Evolutionary conservation across 2,329 filamentous ascomycete genomes (phyloP).

Genomic region (Cyphellophora attinorum): DNA sequence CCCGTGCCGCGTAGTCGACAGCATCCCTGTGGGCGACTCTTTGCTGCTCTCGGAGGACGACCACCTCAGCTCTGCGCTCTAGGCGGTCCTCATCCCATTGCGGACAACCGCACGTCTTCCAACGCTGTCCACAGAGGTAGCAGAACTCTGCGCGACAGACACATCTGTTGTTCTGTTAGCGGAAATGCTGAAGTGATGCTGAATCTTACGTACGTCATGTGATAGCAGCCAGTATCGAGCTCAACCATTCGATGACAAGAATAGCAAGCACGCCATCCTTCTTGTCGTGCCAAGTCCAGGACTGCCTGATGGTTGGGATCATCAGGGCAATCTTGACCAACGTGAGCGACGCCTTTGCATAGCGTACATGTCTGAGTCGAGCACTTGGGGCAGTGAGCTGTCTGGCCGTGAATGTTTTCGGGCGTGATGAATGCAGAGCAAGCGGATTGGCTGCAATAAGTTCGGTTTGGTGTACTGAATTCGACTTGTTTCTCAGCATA

Average conservation of each 20-base stretch:
- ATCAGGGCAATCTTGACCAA: conserved; percentile 23
- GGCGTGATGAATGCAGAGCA: conserved; percentile 41
- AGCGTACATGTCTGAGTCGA: conserved; percentile 34
- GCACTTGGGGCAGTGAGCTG: conserved; percentile 37
- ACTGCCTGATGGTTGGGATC: conserved; percentile 19
- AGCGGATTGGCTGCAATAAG: conserved; percentile 37
- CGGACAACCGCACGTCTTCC: conserved; percentile 21
- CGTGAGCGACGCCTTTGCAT: conserved; percentile 42
- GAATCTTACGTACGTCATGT: conserved; percentile 23
- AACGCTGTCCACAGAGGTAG: conserved; percentile 21
- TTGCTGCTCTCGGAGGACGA: conserved; percentile 11
- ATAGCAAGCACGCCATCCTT: conserved; percentile 68
- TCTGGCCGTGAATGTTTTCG: conserved; percentile 20
- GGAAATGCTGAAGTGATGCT: background rate
- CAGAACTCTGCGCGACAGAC: conserved; percentile 24
- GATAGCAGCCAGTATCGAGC: conserved; percentile 23
- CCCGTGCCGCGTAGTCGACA: conserved; percentile 2
- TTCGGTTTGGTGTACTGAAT: conserved; percentile 36
- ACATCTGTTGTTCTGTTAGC: conserved; percentile 17
- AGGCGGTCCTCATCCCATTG: conserved; percentile 21
- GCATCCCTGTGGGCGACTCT: conserved; percentile 4
- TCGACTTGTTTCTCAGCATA: conserved; percentile 41
- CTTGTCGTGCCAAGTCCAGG: conserved; percentile 55
- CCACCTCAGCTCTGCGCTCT: conserved; percentile 7
- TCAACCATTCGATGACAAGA: conserved; percentile 51